phyloP scores from a whole-genome alignment of 2,329 filamentous ascomycete genomes.

The Calonectria hongkongensis region DNA sequence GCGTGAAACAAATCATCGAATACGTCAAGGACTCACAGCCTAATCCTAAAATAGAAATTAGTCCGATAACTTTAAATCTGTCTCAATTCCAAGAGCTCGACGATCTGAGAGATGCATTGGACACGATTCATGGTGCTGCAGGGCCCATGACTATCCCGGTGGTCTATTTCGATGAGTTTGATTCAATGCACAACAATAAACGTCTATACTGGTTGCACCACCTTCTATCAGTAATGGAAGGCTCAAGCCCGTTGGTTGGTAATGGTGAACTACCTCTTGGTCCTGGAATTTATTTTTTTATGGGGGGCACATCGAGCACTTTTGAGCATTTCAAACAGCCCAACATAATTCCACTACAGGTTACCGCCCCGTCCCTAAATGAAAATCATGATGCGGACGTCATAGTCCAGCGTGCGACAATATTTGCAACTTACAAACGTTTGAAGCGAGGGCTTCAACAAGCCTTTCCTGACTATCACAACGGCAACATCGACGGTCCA shows the following conservation, averaged over 20 bases:
- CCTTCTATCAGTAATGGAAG: neutral
- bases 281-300: neutral
- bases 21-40: too few relatives aligned
- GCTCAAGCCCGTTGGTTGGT: neutral
- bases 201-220: neutral
- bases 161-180: slow-evolving; percentile 7
- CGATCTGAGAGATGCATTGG: neutral
- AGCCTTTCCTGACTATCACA: too few relatives aligned
- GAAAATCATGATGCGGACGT: neutral
- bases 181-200: neutral
- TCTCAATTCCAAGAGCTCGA: neutral
- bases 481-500: too few relatives aligned
- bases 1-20: neutral
- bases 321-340: neutral
- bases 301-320: neutral
- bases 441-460: too few relatives aligned
- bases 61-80: neutral
- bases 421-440: too few relatives aligned
- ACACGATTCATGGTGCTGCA: neutral
- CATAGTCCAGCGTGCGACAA: too few relatives aligned
- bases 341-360: neutral
- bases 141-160: neutral
- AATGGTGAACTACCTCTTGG: neutral
- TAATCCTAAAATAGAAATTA: neutral
- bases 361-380: neutral